Evolutionary conservation across 352 stramenopile species (phyloP).

Genomic region (Pythium pectinolyticum): DNA sequence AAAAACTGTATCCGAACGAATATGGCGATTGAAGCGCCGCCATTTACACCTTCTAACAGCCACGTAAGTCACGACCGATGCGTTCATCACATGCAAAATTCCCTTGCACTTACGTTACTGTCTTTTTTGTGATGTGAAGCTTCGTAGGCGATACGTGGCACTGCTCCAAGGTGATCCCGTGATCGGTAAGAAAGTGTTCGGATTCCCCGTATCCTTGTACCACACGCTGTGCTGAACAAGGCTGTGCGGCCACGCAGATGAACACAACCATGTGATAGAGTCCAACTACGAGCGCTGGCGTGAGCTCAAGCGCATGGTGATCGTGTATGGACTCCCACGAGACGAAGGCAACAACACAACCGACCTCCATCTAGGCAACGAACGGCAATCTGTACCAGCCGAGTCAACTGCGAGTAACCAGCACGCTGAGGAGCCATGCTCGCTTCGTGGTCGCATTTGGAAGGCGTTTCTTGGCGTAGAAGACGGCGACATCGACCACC

Average conservation of each 20-base stretch:
- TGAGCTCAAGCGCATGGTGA: slow-evolving; percentile 81
- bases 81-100: too few relatives aligned
- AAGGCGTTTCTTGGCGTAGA: slow-evolving; percentile 84
- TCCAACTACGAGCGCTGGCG: slow-evolving; percentile 75
- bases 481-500: slow-evolving; percentile 52
- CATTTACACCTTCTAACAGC: slow-evolving; percentile 12
- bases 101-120: too few relatives aligned
- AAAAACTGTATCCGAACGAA: background rate
- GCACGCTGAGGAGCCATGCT: slow-evolving; percentile 41
- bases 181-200: too few relatives aligned
- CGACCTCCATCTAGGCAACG: slow-evolving; percentile 7
- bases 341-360: slow-evolving; percentile 31
- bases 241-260: too few relatives aligned
- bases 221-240: too few relatives aligned
- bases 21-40: slow-evolving; percentile 8
- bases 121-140: slow-evolving; percentile 23
- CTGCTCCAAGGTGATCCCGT: slow-evolving; percentile 45
- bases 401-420: too few relatives aligned
- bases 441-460: slow-evolving; percentile 85
- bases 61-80: slow-evolving; percentile 29
- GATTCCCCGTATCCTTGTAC: too few relatives aligned
- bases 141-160: slow-evolving; percentile 47
- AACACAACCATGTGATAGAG: slow-evolving; percentile 38
- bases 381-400: too few relatives aligned
- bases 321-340: slow-evolving; percentile 71